These are phyloP conservation scores for Paratinospora sagittata DNA, from an alignment of 164 flowering plant species.

Conservation along the genomic window DNA sequence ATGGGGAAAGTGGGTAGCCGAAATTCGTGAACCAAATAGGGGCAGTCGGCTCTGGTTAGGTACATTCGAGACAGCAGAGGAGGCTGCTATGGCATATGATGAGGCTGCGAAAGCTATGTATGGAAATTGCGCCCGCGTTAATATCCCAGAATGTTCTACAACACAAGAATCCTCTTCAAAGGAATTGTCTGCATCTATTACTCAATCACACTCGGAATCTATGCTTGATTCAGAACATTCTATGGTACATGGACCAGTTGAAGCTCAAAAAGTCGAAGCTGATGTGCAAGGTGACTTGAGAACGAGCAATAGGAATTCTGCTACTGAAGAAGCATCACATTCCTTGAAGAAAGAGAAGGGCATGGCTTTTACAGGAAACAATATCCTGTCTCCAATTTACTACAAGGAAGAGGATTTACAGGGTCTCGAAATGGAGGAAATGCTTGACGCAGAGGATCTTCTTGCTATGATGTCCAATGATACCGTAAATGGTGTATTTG, in stretches of 20 bases:
- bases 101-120: slow-evolving; percentile 58
- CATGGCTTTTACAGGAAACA: not conserved
- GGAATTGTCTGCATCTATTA: not conserved
- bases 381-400: not conserved
- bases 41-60: slow-evolving; percentile 32
- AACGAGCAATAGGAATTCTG: not conserved
- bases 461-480: not conserved
- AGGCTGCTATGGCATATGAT: slow-evolving; percentile 58
- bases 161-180: slow-evolving; percentile 1
- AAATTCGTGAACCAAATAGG: slow-evolving; percentile 28
- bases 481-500: not conserved
- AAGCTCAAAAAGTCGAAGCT: not conserved
- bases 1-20: slow-evolving; percentile 38
- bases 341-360: not conserved
- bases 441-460: not conserved
- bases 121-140: slow-evolving; percentile 41
- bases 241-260: not conserved
- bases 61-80: slow-evolving; percentile 43
- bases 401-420: not conserved
- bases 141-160: slow-evolving; percentile 24
- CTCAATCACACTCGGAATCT: not conserved
- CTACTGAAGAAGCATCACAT: not conserved
- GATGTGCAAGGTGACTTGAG: not conserved
- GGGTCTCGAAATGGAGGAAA: not conserved
- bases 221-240: not conserved